A percentile compares a stretch with the other conserved stretches of the same genome.
Conservation (phyloP, 371 early-diverging fungal species). For the Rhizopus sp. region DNA sequence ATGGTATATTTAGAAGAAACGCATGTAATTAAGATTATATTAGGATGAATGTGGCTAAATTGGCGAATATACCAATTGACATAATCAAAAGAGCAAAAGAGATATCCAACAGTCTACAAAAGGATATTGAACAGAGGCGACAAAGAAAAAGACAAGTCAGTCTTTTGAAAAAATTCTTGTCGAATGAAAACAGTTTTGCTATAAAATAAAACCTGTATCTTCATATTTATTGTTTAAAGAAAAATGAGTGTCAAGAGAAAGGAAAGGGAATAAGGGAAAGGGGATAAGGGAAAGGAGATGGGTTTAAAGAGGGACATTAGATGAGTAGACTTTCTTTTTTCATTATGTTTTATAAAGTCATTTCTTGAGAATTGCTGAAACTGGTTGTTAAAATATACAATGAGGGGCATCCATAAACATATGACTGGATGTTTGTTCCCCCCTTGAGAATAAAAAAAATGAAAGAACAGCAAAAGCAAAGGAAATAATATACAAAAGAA, state of each 20-base stretch:
- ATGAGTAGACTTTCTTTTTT: too few relatives aligned
- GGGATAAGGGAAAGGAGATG: too few relatives aligned
- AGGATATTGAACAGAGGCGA: constrained; percentile 5
- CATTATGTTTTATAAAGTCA: too few relatives aligned
- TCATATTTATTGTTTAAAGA: too few relatives aligned
- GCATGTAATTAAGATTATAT: background rate
- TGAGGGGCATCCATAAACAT: constrained; percentile 12
- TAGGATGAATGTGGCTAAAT: constrained; percentile 80
- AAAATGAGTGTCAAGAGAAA: too few relatives aligned
- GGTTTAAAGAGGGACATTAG: too few relatives aligned
- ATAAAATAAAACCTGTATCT: background rate
- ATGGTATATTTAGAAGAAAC: background rate
- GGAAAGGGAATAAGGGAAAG: too few relatives aligned
- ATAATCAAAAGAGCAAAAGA: constrained; percentile 19
- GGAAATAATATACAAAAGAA: constrained; percentile 7
- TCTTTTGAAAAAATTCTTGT: too few relatives aligned
- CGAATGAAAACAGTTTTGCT: background rate
- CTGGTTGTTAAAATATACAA: too few relatives aligned
- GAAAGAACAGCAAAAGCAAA: background rate
- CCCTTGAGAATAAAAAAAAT: background rate
- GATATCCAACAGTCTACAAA: constrained; percentile 43
- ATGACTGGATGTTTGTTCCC: constrained; percentile 5
- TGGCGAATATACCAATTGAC: constrained; percentile 68
- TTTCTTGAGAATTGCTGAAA: too few relatives aligned
- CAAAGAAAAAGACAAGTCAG: background rate